phyloP scores from a whole-genome alignment of 768 basidiomycete genomes.

The Paxillus ammoniavirescens region DNA sequence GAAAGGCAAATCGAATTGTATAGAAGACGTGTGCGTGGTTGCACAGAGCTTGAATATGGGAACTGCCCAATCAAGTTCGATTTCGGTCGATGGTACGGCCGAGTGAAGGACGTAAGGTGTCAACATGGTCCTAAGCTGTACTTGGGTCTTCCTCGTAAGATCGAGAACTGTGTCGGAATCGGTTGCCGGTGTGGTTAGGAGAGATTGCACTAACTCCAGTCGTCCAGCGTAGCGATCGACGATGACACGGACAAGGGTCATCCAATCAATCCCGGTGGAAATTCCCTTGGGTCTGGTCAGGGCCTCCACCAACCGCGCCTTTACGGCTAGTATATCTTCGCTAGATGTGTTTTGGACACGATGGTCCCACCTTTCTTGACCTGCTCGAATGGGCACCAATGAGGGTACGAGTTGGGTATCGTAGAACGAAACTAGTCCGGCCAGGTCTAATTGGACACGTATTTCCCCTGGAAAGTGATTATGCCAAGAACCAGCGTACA shows the following conservation, averaged over 20 bases:
- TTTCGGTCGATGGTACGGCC: no score
- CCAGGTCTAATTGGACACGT: constrained; percentile 32
- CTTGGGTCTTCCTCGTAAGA: constrained; percentile 11
- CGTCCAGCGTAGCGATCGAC: constrained; percentile 32
- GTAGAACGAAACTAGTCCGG: constrained; percentile 37
- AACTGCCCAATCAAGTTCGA: no score
- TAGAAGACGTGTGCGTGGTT: constrained; percentile 23
- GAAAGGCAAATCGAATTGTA: constrained; percentile 1
- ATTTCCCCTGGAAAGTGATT: constrained; percentile 36
- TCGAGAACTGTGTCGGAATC: constrained; percentile 3
- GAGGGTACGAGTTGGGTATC: constrained; percentile 32
- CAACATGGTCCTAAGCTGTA: constrained; percentile 28
- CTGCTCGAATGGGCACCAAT: constrained; percentile 23
- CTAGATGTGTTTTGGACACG: constrained; percentile 26
- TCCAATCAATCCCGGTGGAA: constrained; percentile 36
- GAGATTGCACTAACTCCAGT: constrained; percentile 25
- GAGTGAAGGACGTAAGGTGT: constrained; percentile 19
- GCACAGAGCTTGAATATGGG: no score
- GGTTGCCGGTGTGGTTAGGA: constrained; percentile 16
- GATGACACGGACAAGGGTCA: constrained; percentile 13
- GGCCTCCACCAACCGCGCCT: constrained; percentile 7
- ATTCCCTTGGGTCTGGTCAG: constrained; percentile 9
- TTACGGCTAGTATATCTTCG: constrained; percentile 12
- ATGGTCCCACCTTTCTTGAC: constrained; percentile 30
- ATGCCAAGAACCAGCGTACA: constrained; percentile 30